Evolutionary conservation across 371 early-diverging fungal species (phyloP), one percentile per base, ranked within the genome.

Genomic region (Vairimorpha necatrix): DNA sequence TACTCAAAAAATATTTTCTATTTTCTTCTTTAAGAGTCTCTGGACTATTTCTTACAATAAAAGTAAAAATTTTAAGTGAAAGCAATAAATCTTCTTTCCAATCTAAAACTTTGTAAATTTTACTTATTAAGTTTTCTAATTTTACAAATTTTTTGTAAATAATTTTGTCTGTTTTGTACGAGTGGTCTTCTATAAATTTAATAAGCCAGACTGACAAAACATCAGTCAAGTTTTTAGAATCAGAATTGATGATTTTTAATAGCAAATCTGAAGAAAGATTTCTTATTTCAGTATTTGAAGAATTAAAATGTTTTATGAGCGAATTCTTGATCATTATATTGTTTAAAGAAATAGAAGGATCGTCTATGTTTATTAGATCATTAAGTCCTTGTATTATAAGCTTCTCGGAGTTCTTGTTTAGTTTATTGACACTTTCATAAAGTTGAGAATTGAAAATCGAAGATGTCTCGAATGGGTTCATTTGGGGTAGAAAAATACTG

Each of bases 401-500:
- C 39, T 67, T 62, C 14, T 53, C 75, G 14, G 20, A n/a, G 6
- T 34, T 50, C 36, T 75, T 67, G 30, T 48, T 54, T 16, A 58
- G 38, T 30, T 33, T 75, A 30, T 24, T 54, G 24, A 75, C 58
- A 36, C 47, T 28, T 20, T 67, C 75, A 39, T 62, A 66, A 32
- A 75, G 36, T 18, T 62, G 28, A 28, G 68, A 24, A 42, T 75
- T 63, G 30, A 65, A 75, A 20, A 18, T 24, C n/a, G 24, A 13
- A 24, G 32, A 20, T 28, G 46, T 34, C 0, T 34, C 16, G 48
- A 75, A 75, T 58, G 75, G 75, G 48, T 75, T 75, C 75, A 75
- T 75, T 18, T 13, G 6, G 2, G 6, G 4, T 28, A 50, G 16
- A 42, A 42, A 42, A 16, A 11, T 42, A n/a, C n/a, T n/a, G n/a